Base-by-base conservation (phyloP, 805 yeast species). In the Kodamaea sagamina region DNA sequence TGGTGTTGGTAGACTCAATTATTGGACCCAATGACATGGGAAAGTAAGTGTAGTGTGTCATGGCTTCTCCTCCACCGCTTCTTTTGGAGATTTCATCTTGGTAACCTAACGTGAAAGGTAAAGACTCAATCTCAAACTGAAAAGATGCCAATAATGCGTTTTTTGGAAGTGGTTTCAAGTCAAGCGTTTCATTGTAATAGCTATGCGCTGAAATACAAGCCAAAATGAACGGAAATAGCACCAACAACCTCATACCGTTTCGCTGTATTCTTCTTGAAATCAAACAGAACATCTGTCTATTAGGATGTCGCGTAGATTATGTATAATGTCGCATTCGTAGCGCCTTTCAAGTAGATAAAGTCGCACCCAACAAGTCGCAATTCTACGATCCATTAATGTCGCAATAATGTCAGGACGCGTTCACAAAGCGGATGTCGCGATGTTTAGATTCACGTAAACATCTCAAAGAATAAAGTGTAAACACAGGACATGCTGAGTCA, bases 1-100 rank as follows among this genome's bases (percentile, higher is more conserved):
- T 72, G 0, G 95, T 77, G 46, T 76, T 72, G 2, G 95, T 77
- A 9, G 74, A 63, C 32, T 77, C 79, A 10, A 93, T 58, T 2
- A 92, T 74, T 21, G 95, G 93, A 3, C 89, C 92, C 6, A 93
- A 66, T 1, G 89, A 71, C 47, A 86, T 78, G 0, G 99, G 97
- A 54, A 93, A 90, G 12, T 78, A 75, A 4, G 78, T 77, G 57
- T 81, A 84, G 54, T 84, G 87, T 13, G 31, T 13, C 19, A 36
- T n/a, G 43, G 34, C 12, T 12, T 6, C 24, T 18, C 27, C 36
- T 12, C 29, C 37, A 6, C 24, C 18, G 11, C 39, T 21, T 17
- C 15, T 6, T 41, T 18, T 27, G 10, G 16, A 17, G 21, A 28
- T 35, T 18, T 54, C 47, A 18, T 49, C 51, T 16, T 49, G 43